These are phyloP conservation scores for Parachaetomium inaequale DNA, from an alignment of 495 filamentous ascomycete species.

Conservation along the genomic window DNA sequence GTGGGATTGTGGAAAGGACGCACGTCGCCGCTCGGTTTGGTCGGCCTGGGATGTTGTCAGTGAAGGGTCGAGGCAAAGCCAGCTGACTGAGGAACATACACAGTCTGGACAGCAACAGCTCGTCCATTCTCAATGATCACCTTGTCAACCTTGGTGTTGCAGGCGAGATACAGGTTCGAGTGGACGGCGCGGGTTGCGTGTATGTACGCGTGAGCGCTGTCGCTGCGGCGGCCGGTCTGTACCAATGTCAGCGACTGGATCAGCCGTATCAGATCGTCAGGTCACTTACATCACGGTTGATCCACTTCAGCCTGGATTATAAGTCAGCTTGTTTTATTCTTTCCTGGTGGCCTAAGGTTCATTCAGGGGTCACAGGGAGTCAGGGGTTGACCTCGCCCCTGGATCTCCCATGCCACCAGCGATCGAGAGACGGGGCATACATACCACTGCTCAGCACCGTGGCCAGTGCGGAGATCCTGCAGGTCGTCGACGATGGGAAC, in stretches of 20 bases:
- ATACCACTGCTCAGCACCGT: slow-evolving; percentile 52
- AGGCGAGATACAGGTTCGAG: slow-evolving; percentile 68
- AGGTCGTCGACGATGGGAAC: slow-evolving; percentile 69
- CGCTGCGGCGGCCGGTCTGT: slow-evolving; percentile 63
- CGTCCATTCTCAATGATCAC: slow-evolving; percentile 68
- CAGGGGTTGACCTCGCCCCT: too few relatives aligned
- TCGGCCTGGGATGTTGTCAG: slow-evolving; percentile 30
- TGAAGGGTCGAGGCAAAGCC: not conserved
- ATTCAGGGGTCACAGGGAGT: not conserved
- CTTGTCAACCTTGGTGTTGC: slow-evolving; percentile 80
- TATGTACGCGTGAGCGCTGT: slow-evolving; percentile 73
- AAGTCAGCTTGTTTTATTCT: not conserved
- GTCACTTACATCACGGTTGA: slow-evolving; percentile 59
- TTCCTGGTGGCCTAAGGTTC: not conserved
- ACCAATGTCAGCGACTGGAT: not conserved
- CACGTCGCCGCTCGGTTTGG: slow-evolving; percentile 36
- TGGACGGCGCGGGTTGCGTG: slow-evolving; percentile 64
- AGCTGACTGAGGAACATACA: slow-evolving; percentile 28
- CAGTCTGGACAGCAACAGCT: slow-evolving; percentile 58
- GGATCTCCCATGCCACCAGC: too few relatives aligned
- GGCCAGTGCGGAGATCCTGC: slow-evolving; percentile 63
- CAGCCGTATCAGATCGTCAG: not conserved
- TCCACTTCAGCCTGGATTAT: slow-evolving; percentile 55
- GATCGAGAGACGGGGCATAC: not conserved
- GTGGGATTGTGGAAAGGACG: not conserved